These are phyloP conservation scores for Podaxis sp. DNA, from an alignment of 768 basidiomycete genomes.

Conservation along the genomic window DNA sequence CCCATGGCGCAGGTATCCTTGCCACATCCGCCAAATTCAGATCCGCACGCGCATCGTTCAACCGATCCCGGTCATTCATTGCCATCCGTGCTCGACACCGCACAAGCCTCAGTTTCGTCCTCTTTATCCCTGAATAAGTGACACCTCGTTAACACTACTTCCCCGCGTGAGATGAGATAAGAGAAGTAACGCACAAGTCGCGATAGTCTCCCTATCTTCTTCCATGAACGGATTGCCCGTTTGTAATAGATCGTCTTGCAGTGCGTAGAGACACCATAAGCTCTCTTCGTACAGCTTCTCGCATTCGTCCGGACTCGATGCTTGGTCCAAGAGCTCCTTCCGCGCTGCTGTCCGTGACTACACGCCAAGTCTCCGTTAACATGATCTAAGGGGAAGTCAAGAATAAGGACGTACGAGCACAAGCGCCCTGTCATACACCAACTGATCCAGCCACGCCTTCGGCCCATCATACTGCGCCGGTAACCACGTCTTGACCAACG, in stretches of 20 bases:
- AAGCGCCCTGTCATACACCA: constrained; percentile 91
- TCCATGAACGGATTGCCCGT: constrained; percentile 83
- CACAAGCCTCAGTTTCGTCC: constrained; percentile 80
- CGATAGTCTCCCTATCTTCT: constrained; percentile 77
- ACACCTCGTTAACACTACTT: not conserved
- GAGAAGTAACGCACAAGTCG: constrained; percentile 57
- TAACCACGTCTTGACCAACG: constrained; percentile 85
- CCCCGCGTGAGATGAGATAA: not conserved
- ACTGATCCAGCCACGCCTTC: constrained; percentile 82
- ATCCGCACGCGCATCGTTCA: constrained; percentile 77
- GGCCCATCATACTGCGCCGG: constrained; percentile 82
- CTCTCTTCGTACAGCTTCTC: constrained; percentile 95
- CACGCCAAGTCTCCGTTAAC: not conserved
- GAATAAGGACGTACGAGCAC: constrained; percentile 58
- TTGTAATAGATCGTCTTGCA: constrained; percentile 86
- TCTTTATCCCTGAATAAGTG: constrained; percentile 66
- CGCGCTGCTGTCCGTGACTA: constrained; percentile 93
- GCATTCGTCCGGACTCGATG: constrained; percentile 74
- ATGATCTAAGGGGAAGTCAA: not conserved
- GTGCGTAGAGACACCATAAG: constrained; percentile 88
- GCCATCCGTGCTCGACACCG: constrained; percentile 75
- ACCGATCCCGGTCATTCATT: constrained; percentile 71
- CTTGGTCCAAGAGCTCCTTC: constrained; percentile 85
- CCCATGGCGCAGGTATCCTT: constrained; percentile 73
- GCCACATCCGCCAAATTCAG: constrained; percentile 76